These are phyloP conservation scores for Plasmodium berghei DNA, from an alignment of 169 alveolate species.

Conservation along the genomic window DNA sequence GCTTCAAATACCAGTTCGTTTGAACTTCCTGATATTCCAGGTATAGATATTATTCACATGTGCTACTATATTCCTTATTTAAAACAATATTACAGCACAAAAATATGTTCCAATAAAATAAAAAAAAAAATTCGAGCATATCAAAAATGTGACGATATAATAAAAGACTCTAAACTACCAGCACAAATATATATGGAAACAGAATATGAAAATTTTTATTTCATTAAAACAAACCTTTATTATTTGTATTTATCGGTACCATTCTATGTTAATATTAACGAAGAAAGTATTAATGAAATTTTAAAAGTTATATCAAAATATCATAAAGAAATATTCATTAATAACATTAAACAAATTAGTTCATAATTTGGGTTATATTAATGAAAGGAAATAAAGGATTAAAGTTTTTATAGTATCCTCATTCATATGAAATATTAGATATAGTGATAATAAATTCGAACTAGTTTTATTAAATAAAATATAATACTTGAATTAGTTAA, in stretches of 20 bases:
- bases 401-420: too few species aligned
- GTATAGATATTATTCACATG: conserved; percentile 58
- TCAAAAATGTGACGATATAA: conserved; percentile 75
- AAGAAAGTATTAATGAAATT: conserved; percentile 70
- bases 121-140: conserved; percentile 54
- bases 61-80: conserved; percentile 73
- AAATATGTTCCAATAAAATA: conserved; percentile 32
- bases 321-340: conserved; percentile 72
- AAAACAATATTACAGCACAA: conserved; percentile 71
- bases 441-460: too few species aligned
- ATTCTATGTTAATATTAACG: conserved; percentile 57
- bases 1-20: conserved; percentile 77
- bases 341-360: conserved; percentile 70
- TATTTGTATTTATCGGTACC: conserved; percentile 72
- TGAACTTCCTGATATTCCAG: conserved; percentile 58
- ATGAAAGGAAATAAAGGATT: too few species aligned
- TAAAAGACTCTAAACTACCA: conserved; percentile 60
- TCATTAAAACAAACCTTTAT: conserved; percentile 59
- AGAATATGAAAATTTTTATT: conserved; percentile 58
- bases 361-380: background rate
- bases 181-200: conserved; percentile 71
- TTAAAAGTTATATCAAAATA: conserved; percentile 61
- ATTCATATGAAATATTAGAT: too few species aligned
- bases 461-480: too few species aligned
- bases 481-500: too few species aligned